phyloP scores from a whole-genome alignment of 1,284 basidiomycete genomes.

The Boletus chippewaensis region DNA sequence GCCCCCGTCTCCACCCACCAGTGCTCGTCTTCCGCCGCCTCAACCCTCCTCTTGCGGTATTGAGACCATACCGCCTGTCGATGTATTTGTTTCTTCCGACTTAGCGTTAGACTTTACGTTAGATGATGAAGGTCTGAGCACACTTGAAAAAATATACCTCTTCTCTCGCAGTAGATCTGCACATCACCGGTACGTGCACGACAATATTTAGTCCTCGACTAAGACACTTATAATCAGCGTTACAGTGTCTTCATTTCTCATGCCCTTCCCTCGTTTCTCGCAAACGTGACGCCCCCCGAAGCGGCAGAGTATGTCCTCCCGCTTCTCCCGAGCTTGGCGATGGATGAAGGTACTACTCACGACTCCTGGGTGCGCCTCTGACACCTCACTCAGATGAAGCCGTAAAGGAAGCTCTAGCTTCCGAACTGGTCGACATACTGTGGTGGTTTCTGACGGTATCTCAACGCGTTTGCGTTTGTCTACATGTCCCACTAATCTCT shows the following conservation, averaged over 20 bases:
- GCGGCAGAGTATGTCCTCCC: conserved; percentile 94
- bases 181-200: conserved; percentile 53
- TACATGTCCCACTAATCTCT: conserved; percentile 9
- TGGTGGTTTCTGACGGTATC: conserved; percentile 87
- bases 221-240: conserved; percentile 5
- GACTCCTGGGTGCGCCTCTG: conserved; percentile 8
- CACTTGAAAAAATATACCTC: conserved; percentile 91
- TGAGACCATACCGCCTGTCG: conserved; percentile 29
- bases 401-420: conserved; percentile 87
- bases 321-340: conserved; percentile 78
- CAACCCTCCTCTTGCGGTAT: conserved; percentile 19
- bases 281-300: conserved; percentile 77
- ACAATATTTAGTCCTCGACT: conserved; percentile 1
- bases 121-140: conserved; percentile 72
- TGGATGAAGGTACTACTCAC: conserved; percentile 65
- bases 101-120: conserved; percentile 46
- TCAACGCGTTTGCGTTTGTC: conserved; percentile 23
- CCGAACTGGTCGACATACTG: conserved; percentile 75
- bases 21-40: conserved; percentile 15
- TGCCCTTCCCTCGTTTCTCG: conserved; percentile 67
- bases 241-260: conserved; percentile 74
- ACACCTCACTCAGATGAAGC: conserved; percentile 58
- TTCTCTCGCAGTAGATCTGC: conserved; percentile 82
- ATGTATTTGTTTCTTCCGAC: conserved; percentile 32
- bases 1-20: conserved; percentile 21